Evolutionary conservation across 495 filamentous ascomycete genomes (phyloP).

Genomic region (Aspergillus cavernicola): DNA sequence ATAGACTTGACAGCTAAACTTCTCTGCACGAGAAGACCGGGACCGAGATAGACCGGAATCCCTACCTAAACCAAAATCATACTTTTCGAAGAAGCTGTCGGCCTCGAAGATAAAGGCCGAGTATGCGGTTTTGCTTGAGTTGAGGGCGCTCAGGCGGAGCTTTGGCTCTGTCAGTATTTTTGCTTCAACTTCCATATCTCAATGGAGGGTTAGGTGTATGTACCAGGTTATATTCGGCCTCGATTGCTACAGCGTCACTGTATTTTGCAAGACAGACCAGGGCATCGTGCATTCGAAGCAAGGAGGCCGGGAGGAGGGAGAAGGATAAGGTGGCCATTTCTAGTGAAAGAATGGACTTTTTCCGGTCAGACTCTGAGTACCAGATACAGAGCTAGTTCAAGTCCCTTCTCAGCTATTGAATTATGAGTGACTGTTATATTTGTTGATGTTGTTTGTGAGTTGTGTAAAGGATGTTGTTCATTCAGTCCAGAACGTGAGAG

Average conservation of each 20-base stretch:
- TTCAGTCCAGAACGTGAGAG: too few species aligned
- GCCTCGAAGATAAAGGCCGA: constrained; percentile 72
- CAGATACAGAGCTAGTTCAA: too few species aligned
- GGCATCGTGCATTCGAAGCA: constrained; percentile 72
- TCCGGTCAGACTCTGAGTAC: too few species aligned
- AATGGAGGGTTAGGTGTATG: constrained; percentile 8
- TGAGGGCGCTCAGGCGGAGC: constrained; percentile 80
- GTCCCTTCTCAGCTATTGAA: too few species aligned
- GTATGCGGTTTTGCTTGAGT: constrained; percentile 91
- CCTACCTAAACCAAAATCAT: constrained; percentile 36
- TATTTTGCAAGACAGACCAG: constrained; percentile 89
- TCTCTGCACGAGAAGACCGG: constrained; percentile 28
- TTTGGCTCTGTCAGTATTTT: constrained; percentile 27
- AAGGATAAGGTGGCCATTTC: constrained; percentile 72
- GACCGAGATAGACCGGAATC: constrained; percentile 15
- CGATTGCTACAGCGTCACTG: constrained; percentile 82
- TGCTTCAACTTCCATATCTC: not conserved
- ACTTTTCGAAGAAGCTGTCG: constrained; percentile 76
- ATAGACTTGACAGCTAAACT: constrained; percentile 72
- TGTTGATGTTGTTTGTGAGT: too few species aligned
- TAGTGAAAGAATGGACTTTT: not conserved
- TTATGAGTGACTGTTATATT: too few species aligned
- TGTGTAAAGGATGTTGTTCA: too few species aligned
- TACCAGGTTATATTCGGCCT: constrained; percentile 74
- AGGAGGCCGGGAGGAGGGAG: constrained; percentile 69